Evolutionary conservation across 306 rosid species (phyloP), one percentile per base, ranked within the genome.

Genomic region (Gastrolobium villosum): DNA sequence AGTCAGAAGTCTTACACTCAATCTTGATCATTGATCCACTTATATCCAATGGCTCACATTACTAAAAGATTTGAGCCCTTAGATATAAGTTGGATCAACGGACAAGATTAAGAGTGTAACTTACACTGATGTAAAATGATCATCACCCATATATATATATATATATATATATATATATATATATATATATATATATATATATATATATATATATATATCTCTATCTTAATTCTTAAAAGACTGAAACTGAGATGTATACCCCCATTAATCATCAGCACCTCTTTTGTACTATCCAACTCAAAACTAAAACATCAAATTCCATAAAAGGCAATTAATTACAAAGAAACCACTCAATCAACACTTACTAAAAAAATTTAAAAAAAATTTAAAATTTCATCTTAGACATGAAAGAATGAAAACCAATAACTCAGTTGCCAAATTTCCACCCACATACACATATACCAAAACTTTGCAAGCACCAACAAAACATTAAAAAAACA

Each of bases 391-490:
- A n/a, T n/a, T n/a, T n/a, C n/a, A 79, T 35, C 62, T 43, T 54
- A 36, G 10, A 39, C 54, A 55, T 54, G 7, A 80, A 55, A 36
- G 26, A 32, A 5, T 43, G 43, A 55, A 77, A 34, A 65, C 31
- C 8, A 77, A 40, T 70, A 28, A 76, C 44, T 34, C 60, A 54
- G n/a, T 46, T 59, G 20, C 74, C 65, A 75, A 74, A 73, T 75
- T 54, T 49, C 68, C 68, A 74, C 62, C 28, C 15, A 55, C 52
- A 55, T 2, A 65, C 34, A 46, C 50, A 28, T 2, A 67, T 65
- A 37, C 46, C 54, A 70, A 74, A 34, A 70, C 41, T 45, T 63
- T 3, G 10, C 6, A 6, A 39, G 15, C 3, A 60, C 7, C 28
- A 30, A 70, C 8, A 50, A 26, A n/a, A 63, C 14, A 66, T 45